Conservation (phyloP, 345 rosid species). For the Acer campestre region DNA sequence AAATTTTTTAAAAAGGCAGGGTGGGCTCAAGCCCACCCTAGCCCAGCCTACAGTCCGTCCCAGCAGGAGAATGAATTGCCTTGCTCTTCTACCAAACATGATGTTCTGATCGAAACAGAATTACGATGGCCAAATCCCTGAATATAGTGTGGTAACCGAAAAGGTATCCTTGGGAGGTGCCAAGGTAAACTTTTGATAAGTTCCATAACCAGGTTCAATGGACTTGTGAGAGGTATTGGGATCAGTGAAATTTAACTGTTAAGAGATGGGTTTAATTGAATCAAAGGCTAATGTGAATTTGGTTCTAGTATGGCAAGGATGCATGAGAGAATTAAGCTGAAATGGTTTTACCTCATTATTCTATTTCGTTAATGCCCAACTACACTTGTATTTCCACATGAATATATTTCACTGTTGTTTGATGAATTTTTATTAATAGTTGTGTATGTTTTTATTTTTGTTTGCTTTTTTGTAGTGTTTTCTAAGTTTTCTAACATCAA, state of each 20-base stretch:
- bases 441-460: not conserved
- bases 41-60: too few relatives aligned
- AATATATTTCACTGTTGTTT: not conserved
- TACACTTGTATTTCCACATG: not conserved
- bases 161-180: not conserved
- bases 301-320: not conserved
- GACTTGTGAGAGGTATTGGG: not conserved
- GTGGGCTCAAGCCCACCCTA: too few relatives aligned
- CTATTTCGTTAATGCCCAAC: not conserved
- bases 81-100: not conserved
- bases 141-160: not conserved
- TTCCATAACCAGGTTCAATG: not conserved
- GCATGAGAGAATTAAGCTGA: too few relatives aligned
- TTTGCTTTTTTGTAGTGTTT: not conserved
- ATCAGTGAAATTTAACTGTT: not conserved
- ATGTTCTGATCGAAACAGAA: not conserved
- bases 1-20: too few relatives aligned
- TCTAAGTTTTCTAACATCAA: too few relatives aligned
- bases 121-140: not conserved
- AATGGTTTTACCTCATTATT: not conserved
- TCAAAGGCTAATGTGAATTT: not conserved
- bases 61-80: not conserved
- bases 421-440: not conserved
- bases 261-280: constrained; percentile 2
- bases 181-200: not conserved